phyloP scores from a whole-genome alignment of 2,329 filamentous ascomycete species.

The Pseudogymnoascus sp. region DNA sequence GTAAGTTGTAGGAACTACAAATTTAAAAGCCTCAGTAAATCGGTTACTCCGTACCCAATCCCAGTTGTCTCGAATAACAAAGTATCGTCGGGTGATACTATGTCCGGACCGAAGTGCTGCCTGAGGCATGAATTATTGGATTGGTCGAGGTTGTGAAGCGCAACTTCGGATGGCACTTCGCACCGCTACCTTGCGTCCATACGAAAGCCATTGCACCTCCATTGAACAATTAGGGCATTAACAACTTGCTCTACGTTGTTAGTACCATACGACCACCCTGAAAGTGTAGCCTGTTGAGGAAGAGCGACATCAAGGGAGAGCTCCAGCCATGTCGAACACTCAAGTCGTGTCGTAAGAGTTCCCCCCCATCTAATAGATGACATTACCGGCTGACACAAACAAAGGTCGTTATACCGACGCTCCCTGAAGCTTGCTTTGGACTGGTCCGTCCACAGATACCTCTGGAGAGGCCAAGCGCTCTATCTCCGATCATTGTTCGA shows the following conservation, averaged over 20 bases:
- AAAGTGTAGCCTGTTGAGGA: neutral
- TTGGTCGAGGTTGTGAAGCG: neutral
- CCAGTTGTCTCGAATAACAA: constrained; percentile 5
- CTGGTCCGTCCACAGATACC: constrained; percentile 86
- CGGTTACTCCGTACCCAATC: constrained; percentile 6
- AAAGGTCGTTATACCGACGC: constrained; percentile 76
- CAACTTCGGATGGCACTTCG: constrained; percentile 6
- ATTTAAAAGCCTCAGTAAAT: constrained; percentile 6
- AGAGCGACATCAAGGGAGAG: constrained; percentile 8
- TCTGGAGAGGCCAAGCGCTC: constrained; percentile 93
- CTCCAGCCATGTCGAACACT: constrained; percentile 31
- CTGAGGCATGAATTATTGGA: neutral
- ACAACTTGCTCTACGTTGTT: neutral
- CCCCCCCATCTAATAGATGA: neutral
- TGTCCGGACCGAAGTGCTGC: neutral
- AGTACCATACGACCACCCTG: neutral
- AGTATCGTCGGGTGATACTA: neutral
- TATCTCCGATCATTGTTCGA: constrained; percentile 96
- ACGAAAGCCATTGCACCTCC: constrained; percentile 3
- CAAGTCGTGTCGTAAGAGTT: constrained; percentile 29
- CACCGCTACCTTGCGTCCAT: neutral
- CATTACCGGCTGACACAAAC: constrained; percentile 16
- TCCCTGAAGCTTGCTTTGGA: constrained; percentile 89
- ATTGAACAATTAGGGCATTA: neutral
- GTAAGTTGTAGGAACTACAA: constrained; percentile 6